Percentiles rank a stretch among this genome's conserved stretches.
These are phyloP conservation scores for Naganishia friedmannii DNA, from an alignment of 768 basidiomycete genomes.

Conservation along the genomic window DNA sequence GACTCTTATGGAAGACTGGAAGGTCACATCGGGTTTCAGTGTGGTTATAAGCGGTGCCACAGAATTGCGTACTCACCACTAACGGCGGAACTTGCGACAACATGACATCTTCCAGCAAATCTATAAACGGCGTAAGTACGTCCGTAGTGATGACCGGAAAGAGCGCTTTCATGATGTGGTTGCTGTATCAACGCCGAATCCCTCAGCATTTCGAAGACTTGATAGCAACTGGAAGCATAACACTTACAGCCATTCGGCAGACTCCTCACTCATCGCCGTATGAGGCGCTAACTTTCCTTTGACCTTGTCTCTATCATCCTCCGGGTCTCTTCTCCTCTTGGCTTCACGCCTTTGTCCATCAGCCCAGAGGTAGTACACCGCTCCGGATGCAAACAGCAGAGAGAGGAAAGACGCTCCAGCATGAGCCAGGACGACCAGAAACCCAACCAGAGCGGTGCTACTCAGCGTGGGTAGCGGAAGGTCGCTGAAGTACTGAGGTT, in stretches of 20 bases:
- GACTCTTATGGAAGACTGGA: constrained; percentile 48
- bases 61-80: constrained; percentile 35
- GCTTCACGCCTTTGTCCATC: constrained; percentile 25
- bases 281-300: constrained; percentile 17
- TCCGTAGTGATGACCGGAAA: constrained; percentile 51
- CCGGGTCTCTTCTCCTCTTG: constrained; percentile 9
- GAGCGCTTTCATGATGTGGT: constrained; percentile 46
- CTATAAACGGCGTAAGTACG: constrained; percentile 50
- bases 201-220: constrained; percentile 21
- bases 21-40: neutral
- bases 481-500: neutral
- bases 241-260: constrained; percentile 31
- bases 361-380: constrained; percentile 31
- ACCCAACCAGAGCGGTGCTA: constrained; percentile 22
- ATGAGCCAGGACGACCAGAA: constrained; percentile 35
- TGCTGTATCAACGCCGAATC: constrained; percentile 29
- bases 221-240: neutral
- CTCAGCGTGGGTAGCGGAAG: constrained; percentile 23
- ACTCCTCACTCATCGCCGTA: constrained; percentile 10
- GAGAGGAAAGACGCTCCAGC: constrained; percentile 27
- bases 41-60: neutral
- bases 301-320: constrained; percentile 23
- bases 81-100: constrained; percentile 48
- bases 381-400: constrained; percentile 10
- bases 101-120: constrained; percentile 52